Base-by-base conservation (phyloP, 2,329 filamentous ascomycete species). In the Verticillium alfalfae region DNA sequence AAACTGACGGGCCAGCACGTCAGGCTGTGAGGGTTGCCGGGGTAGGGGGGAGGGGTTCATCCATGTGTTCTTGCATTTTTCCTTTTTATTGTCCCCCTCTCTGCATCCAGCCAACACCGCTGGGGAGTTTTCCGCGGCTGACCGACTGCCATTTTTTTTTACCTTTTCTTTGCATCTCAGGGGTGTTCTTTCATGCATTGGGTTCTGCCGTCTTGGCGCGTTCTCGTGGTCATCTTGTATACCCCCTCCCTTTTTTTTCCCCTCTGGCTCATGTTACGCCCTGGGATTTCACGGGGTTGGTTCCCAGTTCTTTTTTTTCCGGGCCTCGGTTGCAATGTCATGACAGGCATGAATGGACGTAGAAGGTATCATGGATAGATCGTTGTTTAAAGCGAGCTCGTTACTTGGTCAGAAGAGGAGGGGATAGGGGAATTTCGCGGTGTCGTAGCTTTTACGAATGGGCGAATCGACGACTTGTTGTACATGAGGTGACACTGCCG, bases 1-100 rank as follows among this genome's bases (percentile, higher is more conserved):
- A 88, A 88, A 75, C 69, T 89, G 56, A 88, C 85, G 0, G 86
- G 86, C 36, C 77, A 84, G 64, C 82, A 81, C 70, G 82, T 86
- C 70, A 86, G 84, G 76, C 74, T 86, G 57, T 86, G 34, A 64
- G 45, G 57, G 26, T 31, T 31, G 26, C 26, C 22, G 22, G 22
- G 22, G 22, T 22, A 22, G 22, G 22, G 22, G 22, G 22, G 26
- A 5, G 26, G 26, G 26, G 26, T 4, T 5, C 26, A 31, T 31
- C 26, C 26, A 31, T 5, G 26, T 31, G 26, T 31, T 31, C 26
- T 31, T 31, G 5, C 26, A 31, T 31, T 31, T 31, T 31, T 31
- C 26, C 26, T 31, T 31, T 31, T 31, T 31, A 31, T 31, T 31
- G 5, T 5, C 26, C 26, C 26, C 26, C 22, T 52, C 26, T 18